Percentiles rank a stretch among this genome's conserved stretches.
Evolutionary conservation across 1,284 basidiomycete species (phyloP).

Genomic region (Papiliotrema fonsecae): DNA sequence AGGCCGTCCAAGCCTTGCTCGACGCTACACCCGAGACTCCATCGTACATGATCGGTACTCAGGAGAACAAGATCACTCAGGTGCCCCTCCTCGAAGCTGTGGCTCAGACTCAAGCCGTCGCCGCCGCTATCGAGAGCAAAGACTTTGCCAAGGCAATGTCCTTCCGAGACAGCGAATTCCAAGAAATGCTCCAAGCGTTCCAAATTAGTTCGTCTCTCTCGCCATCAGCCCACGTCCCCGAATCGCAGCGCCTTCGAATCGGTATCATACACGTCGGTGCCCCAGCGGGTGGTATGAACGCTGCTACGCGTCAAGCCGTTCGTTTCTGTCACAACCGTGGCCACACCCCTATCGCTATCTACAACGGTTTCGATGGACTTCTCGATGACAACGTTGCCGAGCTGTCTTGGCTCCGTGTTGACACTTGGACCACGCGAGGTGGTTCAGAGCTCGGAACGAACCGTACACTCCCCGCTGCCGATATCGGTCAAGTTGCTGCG

Average conservation of each 20-base stretch:
- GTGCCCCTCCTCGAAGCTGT: conserved; percentile 92
- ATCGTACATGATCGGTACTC: conserved; percentile 94
- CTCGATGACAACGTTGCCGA: conserved; percentile 82
- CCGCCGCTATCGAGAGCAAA: conserved; percentile 72
- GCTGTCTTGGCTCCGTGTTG: conserved; percentile 94
- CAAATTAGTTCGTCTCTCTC: conserved; percentile 64
- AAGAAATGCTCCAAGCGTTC: conserved; percentile 81
- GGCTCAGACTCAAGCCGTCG: conserved; percentile 77
- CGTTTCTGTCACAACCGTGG: conserved; percentile 90
- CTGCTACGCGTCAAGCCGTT: conserved; percentile 88
- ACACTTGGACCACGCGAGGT: conserved; percentile 91
- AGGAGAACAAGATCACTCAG: conserved; percentile 91
- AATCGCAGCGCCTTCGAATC: conserved; percentile 70
- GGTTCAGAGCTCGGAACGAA: conserved; percentile 99
- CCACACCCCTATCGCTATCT: conserved; percentile 82
- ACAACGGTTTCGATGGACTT: conserved; percentile 93
- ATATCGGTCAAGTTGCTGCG: conserved; percentile 79
- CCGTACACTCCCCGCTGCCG: conserved; percentile 75
- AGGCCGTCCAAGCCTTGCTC: conserved; percentile 87
- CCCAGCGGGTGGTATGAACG: conserved; percentile 98
- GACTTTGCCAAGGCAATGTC: conserved; percentile 85
- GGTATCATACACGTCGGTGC: conserved; percentile 95
- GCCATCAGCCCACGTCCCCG: conserved; percentile 59
- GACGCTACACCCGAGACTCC: conserved; percentile 83
- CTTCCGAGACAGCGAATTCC: conserved; percentile 86